Evolutionary conservation across 2,329 filamentous ascomycete genomes (phyloP).

Genomic region (Zasmidium angulare): DNA sequence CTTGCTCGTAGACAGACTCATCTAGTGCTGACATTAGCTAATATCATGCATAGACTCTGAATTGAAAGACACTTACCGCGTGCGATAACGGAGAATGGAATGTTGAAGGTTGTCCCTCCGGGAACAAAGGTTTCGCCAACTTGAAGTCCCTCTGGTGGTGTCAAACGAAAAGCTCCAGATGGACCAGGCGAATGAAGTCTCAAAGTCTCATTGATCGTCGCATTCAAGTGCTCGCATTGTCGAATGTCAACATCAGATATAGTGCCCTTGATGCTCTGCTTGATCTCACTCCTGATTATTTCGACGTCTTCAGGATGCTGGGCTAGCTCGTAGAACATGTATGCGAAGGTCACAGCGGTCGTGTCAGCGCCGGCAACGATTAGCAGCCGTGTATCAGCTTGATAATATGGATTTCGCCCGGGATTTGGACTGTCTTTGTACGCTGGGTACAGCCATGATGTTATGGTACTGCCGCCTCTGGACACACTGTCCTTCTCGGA

Average conservation of each 20-base stretch:
- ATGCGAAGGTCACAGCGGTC: constrained; percentile 38
- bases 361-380: constrained; percentile 34
- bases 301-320: constrained; percentile 25
- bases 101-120: constrained; percentile 20
- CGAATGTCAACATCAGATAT: constrained; percentile 10
- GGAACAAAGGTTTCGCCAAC: constrained; percentile 37
- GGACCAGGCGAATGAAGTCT: constrained; percentile 38
- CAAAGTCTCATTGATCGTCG: constrained; percentile 39
- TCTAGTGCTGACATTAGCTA: constrained; percentile 11
- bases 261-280: constrained; percentile 9
- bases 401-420: constrained; percentile 1
- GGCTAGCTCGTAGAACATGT: constrained; percentile 40
- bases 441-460: constrained; percentile 7
- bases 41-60: background rate
- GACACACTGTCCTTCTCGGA: background rate
- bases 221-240: constrained; percentile 33
- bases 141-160: constrained; percentile 35
- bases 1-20: constrained; percentile 29
- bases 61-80: constrained; percentile 17
- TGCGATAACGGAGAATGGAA: constrained; percentile 23
- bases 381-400: constrained; percentile 2
- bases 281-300: constrained; percentile 33
- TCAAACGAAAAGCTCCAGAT: constrained; percentile 32
- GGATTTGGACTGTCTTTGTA: constrained; percentile 7
- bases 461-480: constrained; percentile 3